Conservation (phyloP, 2,329 filamentous ascomycete genomes). For the Whalleya microplaca region DNA sequence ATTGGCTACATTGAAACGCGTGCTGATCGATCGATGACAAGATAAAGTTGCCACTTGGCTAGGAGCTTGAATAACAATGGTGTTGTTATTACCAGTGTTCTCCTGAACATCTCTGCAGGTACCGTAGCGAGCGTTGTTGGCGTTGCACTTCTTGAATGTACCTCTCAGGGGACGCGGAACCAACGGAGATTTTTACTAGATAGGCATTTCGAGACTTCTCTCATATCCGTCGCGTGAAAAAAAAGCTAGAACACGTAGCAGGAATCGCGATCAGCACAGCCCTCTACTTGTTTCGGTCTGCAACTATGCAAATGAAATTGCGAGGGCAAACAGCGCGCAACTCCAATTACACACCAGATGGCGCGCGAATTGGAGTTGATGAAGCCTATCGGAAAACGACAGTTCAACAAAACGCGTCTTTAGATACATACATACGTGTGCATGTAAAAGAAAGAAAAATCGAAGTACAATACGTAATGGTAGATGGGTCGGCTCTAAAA, state of each 20-base stretch:
- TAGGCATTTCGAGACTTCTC: conserved; percentile 11
- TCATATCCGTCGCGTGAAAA: background rate
- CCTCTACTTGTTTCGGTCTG: background rate
- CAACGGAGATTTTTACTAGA: conserved; percentile 17
- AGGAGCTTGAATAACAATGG: background rate
- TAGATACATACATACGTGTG: background rate
- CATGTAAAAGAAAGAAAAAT: background rate
- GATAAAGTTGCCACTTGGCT: conserved; percentile 6
- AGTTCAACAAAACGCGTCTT: no score
- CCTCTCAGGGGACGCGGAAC: conserved; percentile 13
- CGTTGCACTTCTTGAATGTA: background rate
- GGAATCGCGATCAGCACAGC: background rate
- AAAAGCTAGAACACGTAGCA: background rate
- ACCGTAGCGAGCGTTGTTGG: conserved; percentile 4
- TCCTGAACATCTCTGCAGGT: conserved; percentile 15
- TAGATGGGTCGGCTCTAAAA: no score
- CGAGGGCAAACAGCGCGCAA: background rate
- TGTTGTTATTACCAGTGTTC: no score
- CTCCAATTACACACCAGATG: background rate
- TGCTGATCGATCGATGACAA: conserved; percentile 22
- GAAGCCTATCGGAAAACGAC: background rate
- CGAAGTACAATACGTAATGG: no score
- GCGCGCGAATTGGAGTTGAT: background rate
- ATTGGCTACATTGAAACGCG: background rate
- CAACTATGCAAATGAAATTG: background rate